A percentile compares a stretch with the other conserved stretches of the same genome.
These are phyloP conservation scores for Pseudevernia furfuracea DNA, from an alignment of 495 filamentous ascomycete species.

Conservation along the genomic window DNA sequence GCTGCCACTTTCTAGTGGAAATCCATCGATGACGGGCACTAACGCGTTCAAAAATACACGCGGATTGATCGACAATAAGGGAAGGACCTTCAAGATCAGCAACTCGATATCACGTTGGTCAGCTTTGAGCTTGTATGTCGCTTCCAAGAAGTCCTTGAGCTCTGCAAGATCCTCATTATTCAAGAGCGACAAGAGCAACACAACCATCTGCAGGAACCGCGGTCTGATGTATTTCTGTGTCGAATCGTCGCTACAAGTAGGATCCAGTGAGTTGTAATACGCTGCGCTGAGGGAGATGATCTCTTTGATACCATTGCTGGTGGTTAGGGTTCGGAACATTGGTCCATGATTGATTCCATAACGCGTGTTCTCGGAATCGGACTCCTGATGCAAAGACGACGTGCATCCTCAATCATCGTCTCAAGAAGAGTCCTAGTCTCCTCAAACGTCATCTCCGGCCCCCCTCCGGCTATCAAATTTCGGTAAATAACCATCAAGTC, in stretches of 20 bases:
- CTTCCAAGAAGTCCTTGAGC: slow-evolving; percentile 30
- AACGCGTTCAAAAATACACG: slow-evolving; percentile 32
- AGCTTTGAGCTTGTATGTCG: slow-evolving; percentile 30
- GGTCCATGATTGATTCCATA: slow-evolving; percentile 32
- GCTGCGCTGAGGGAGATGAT: slow-evolving; percentile 31
- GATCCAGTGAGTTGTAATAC: slow-evolving; percentile 33
- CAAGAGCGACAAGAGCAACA: slow-evolving; percentile 32
- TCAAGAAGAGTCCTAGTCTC: slow-evolving; percentile 32
- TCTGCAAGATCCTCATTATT: slow-evolving; percentile 31
- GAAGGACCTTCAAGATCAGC: slow-evolving; percentile 29
- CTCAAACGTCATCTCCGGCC: slow-evolving; percentile 27
- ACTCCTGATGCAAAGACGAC: slow-evolving; percentile 31
- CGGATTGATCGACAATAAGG: slow-evolving; percentile 33
- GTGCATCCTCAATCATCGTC: slow-evolving; percentile 34
- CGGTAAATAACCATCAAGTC: slow-evolving; percentile 28
- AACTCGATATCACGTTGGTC: slow-evolving; percentile 30
- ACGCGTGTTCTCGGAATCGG: slow-evolving; percentile 34
- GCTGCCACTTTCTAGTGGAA: slow-evolving; percentile 11
- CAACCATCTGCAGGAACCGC: slow-evolving; percentile 35
- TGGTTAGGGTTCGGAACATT: slow-evolving; percentile 33
- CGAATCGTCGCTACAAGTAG: slow-evolving; percentile 18
- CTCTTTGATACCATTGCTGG: slow-evolving; percentile 33
- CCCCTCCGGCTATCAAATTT: slow-evolving; percentile 26
- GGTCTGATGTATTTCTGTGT: slow-evolving; percentile 31
- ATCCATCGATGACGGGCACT: slow-evolving; percentile 30